Percentiles rank a stretch among this genome's conserved stretches.
Conservation (phyloP, 148 eudicot genomes). For the Camellia sinensis region DNA sequence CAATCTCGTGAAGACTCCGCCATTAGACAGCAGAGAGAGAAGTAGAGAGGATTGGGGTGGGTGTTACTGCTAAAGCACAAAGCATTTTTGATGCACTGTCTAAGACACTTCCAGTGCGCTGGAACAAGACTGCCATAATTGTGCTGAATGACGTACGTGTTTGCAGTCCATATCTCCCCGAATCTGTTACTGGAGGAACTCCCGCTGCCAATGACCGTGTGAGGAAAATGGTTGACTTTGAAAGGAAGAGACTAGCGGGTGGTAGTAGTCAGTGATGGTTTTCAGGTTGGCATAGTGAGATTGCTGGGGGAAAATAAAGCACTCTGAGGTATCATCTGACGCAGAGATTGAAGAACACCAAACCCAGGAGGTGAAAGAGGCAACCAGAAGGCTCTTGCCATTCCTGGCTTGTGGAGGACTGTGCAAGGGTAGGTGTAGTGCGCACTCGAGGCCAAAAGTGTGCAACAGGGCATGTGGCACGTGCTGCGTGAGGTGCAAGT, state of each 20-base stretch:
- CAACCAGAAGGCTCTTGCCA: no score
- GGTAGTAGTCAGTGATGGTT: slow-evolving; percentile 37
- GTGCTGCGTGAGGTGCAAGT: slow-evolving; percentile 37
- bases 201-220: slow-evolving; percentile 96
- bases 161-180: slow-evolving; percentile 79
- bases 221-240: slow-evolving; percentile 90
- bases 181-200: slow-evolving; percentile 84
- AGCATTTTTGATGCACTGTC: slow-evolving; percentile 86
- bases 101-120: slow-evolving; percentile 93
- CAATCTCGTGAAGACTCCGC: slow-evolving; percentile 75
- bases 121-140: slow-evolving; percentile 89
- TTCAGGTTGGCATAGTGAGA: not conserved
- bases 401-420: slow-evolving; percentile 25
- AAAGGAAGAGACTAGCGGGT: slow-evolving; percentile 74
- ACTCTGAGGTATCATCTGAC: slow-evolving; percentile 16
- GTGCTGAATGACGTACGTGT: slow-evolving; percentile 96
- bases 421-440: slow-evolving; percentile 30
- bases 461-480: slow-evolving; percentile 40
- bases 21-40: slow-evolving; percentile 92
- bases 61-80: slow-evolving; percentile 89
- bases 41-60: slow-evolving; percentile 94
- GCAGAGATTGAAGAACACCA: no score
- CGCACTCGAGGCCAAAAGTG: slow-evolving; percentile 34
- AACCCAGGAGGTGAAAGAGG: no score
- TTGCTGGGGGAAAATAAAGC: not conserved